Base-by-base conservation (phyloP, 2,329 filamentous ascomycete species). In the Pezizomycotina sp. region DNA sequence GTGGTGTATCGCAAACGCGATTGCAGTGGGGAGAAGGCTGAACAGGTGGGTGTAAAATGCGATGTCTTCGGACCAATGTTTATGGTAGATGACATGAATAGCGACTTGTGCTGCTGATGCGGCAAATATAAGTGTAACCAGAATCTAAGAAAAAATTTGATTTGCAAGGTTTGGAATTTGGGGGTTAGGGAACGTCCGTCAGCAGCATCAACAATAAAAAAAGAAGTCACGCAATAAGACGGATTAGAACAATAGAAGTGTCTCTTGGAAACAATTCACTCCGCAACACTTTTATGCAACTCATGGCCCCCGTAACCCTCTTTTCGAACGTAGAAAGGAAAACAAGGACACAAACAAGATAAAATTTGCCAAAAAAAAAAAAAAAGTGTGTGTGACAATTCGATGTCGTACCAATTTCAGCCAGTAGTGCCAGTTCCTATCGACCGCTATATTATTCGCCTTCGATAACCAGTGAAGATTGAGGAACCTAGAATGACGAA, bases 371-470 rank as follows among this genome's bases (percentile, higher is more conserved):
- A n/a, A n/a, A n/a, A 16, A 22, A 24, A 18, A 12, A 16, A 19
- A 13, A 4, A 23, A 19, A 16, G 9, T n/a, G 21, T 33, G 3
- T 9, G 25, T n/a, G 13, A 9, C 12, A n/a, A 27, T 18, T 34
- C 31, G 25, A 21, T 3, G 23, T 27, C 31, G 50, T 63, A 89
- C 82, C 69, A 93, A 66, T 60, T 98, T 98, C 7, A 74, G 63
- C 65, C 81, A 93, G 57, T 95, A 95, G 56, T 89, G 82, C 74
- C 78, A 82, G 56, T 91, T 78, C 64, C 82, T 91, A 47, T 69
- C 62, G 12, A 86, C 69, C 1, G 70, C 68, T 34, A 71, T 65
- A 23, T 74, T 64, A 34, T 70, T 66, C 53, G 73, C 76, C 58
- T 71, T 78, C 36, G 83, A 56, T 34, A 95, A 63, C 63, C 80